Evolutionary conservation across 192 early-diverging fungal species (phyloP), one percentile per base, ranked within the genome.

Genomic region (Phycomyces nitens): DNA sequence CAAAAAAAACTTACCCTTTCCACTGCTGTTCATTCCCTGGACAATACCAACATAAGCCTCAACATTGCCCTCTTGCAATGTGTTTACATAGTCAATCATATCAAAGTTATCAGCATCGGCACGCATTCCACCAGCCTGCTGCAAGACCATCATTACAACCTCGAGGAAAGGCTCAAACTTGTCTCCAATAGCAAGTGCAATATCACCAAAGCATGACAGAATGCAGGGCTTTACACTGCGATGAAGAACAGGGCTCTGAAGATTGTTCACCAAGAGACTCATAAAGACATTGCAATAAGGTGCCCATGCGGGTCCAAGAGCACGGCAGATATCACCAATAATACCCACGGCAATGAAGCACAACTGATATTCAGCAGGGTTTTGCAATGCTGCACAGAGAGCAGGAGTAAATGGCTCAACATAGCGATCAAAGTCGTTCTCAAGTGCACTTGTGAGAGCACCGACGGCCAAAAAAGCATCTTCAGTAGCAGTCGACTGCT

Each of bases 1-100:
- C 21, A 39, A 70, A 42, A 20, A 24, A 20, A 15, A 73, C 67
- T 66, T 62, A 87, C 88, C 80, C 66, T 90, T 88, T 50, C 86
- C 81, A 18, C 84, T 88, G 2, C 82, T 70, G 68, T 93, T 92
- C 75, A 98, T 74, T 4, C 95, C 97, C 66, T 98, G 95, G 0
- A 88, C 83, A 57, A 99, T 98, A 41, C 97, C 97, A 21, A 98
- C 91, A 77, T 93, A 97, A 9, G 94, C 94, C 73, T 98, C 96
- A 42, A 96, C 77, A 66, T 95, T 94, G 40, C 90, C 91, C 57
- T 95, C 91, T 40, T 92, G 86, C 56, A 97, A 81, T 54, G 85
- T 72, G 62, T 88, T 89, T 21, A 89, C 85, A 73, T 94, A 96
- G 69, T 99, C 96, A 34, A 88, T 88, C 62, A 88, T 86, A 64